Percentiles rank a stretch among this genome's conserved stretches.
Evolutionary conservation across 1,139 yeast species (phyloP).

Genomic region (Groenewaldozyma sp.): DNA sequence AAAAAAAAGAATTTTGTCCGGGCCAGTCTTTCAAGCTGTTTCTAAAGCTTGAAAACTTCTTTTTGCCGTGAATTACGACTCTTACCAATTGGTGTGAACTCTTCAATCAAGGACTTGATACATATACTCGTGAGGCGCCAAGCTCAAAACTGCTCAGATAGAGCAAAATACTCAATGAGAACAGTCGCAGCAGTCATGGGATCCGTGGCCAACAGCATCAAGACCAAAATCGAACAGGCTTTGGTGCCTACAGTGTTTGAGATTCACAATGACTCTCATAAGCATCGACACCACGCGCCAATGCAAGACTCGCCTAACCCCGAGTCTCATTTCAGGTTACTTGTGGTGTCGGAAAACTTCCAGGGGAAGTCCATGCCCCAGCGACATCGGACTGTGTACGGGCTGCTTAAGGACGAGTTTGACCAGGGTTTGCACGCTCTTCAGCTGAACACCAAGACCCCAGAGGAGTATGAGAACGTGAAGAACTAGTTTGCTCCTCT

Average conservation of each 20-base stretch:
- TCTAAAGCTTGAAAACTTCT: too few relatives aligned
- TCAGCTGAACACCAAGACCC: conserved; percentile 77
- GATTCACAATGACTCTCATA: conserved; percentile 72
- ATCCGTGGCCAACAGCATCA: conserved; percentile 46
- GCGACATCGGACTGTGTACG: conserved; percentile 73
- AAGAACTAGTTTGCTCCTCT: too few relatives aligned
- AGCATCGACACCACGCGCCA: conserved; percentile 85
- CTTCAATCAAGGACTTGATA: too few relatives aligned
- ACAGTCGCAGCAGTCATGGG: too few relatives aligned
- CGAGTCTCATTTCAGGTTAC: conserved; percentile 71
- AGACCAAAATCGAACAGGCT: conserved; percentile 36
- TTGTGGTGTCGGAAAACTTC: conserved; percentile 63
- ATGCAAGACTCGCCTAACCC: conserved; percentile 64
- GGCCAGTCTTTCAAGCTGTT: too few relatives aligned
- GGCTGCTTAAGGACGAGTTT: conserved; percentile 62
- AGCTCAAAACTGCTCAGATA: too few relatives aligned
- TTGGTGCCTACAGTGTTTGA: conserved; percentile 47
- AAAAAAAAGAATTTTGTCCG: too few relatives aligned
- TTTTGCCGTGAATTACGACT: too few relatives aligned
- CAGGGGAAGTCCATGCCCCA: conserved; percentile 58
- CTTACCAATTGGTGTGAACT: too few relatives aligned
- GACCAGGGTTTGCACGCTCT: conserved; percentile 77
- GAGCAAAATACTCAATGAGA: too few relatives aligned
- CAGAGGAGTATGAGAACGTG: conserved; percentile 41
- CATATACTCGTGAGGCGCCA: too few relatives aligned